A percentile compares a stretch with the other conserved stretches of the same genome.
Evolutionary conservation across 768 basidiomycete species (phyloP).

Genomic region (Phaeolepiota aurea): DNA sequence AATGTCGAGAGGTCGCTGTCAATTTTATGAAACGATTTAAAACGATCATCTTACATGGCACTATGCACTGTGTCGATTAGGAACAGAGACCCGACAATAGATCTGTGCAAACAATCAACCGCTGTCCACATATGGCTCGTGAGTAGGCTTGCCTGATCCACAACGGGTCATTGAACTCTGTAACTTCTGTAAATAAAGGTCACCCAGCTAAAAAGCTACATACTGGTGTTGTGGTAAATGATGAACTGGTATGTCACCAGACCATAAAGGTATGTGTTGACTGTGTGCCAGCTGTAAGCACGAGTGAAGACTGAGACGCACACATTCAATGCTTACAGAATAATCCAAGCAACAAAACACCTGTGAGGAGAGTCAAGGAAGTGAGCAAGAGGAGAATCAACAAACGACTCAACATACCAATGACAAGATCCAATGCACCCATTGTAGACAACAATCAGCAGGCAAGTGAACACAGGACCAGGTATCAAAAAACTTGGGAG

Average conservation of each 20-base stretch:
- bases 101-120: constrained; percentile 10
- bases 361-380: constrained; percentile 7
- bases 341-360: constrained; percentile 18
- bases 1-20: no score
- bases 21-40: constrained; percentile 3
- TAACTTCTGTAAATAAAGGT: constrained; percentile 1
- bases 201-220: constrained; percentile 7
- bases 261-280: constrained; percentile 30
- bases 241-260: constrained; percentile 34
- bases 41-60: constrained; percentile 17
- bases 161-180: constrained; percentile 28
- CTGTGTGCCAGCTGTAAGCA: constrained; percentile 8
- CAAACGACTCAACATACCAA: constrained; percentile 12
- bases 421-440: constrained; percentile 17
- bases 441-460: constrained; percentile 7
- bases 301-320: background rate
- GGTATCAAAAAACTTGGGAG: background rate
- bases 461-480: background rate
- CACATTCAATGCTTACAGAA: constrained; percentile 12
- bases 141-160: constrained; percentile 21
- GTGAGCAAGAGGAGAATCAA: background rate
- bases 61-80: constrained; percentile 28
- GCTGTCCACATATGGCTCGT: background rate
- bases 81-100: constrained; percentile 23
- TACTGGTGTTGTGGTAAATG: constrained; percentile 25